Evolutionary conservation across 495 filamentous ascomycete species (phyloP).

Genomic region (Haplographium delicatum): DNA sequence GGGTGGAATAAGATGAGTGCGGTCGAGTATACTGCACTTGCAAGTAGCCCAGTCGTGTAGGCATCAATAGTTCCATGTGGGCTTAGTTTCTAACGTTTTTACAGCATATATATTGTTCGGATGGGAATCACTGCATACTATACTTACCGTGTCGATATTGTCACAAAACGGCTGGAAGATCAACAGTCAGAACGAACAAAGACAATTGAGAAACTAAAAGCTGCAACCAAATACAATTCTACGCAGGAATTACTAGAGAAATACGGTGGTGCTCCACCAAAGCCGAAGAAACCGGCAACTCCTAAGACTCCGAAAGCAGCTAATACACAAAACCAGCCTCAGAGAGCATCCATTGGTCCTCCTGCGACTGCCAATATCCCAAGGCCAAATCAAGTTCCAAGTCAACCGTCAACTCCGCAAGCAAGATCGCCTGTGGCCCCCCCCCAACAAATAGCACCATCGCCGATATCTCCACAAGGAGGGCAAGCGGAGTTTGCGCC

Average conservation of each 20-base stretch:
- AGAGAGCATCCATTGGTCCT: slow-evolving; percentile 27
- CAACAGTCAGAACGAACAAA: slow-evolving; percentile 71
- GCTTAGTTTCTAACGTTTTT: slow-evolving; percentile 4
- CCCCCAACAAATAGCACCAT: slow-evolving; percentile 14
- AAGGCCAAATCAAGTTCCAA: slow-evolving; percentile 22
- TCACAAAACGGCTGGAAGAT: slow-evolving; percentile 62
- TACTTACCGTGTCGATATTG: slow-evolving; percentile 68
- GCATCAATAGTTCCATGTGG: slow-evolving; percentile 18
- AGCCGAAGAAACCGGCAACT: slow-evolving; percentile 28
- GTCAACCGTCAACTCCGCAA: slow-evolving; percentile 23
- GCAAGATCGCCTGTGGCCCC: slow-evolving; percentile 15
- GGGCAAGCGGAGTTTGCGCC: slow-evolving; percentile 48
- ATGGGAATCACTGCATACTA: slow-evolving; percentile 58
- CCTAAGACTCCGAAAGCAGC: slow-evolving; percentile 15
- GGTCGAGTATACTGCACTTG: slow-evolving; percentile 68
- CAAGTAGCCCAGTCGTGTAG: slow-evolving; percentile 75
- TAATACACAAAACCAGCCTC: slow-evolving; percentile 4
- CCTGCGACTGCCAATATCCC: slow-evolving; percentile 87
- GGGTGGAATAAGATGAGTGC: slow-evolving; percentile 77
- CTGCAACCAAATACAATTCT: slow-evolving; percentile 89
- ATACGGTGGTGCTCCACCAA: slow-evolving; percentile 65
- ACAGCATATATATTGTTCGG: slow-evolving; percentile 33
- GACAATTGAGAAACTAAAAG: slow-evolving; percentile 91
- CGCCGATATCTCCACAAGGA: neutral
- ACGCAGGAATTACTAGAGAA: slow-evolving; percentile 92